Base-by-base conservation (phyloP, 2,329 filamentous ascomycete genomes). In the Alternaria sp. region DNA sequence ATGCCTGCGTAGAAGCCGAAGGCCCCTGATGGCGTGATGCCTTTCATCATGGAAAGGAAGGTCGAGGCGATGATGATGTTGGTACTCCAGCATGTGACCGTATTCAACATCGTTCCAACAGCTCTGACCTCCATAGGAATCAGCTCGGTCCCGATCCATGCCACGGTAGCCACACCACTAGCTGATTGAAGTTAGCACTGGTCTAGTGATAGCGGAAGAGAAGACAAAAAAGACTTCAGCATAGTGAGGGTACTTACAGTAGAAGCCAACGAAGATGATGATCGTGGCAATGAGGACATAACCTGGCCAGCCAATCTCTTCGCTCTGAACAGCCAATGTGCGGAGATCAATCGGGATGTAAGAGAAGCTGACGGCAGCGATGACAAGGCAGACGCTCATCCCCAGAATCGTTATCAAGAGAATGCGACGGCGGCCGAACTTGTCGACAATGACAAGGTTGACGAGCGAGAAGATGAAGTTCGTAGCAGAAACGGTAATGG, bases 381-480 rank as follows among this genome's bases (percentile, higher is more conserved):
- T 77, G 1, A 93, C 72, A 15, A 97, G 85, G 0, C 91, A 91
- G 1, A 86, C 51, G 0, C 87, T 84, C 93, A 97, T 97, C 62
- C 93, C 87, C 95, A 70, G 57, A 2, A 74, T 60, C 3, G 71
- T 74, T 28, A 73, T 58, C 5, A 75, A 56, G 13, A 75, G 84
- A 46, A 96, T 92, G 25, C 89, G 87, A 43, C 93, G 87, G 17
- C 93, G 87, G 2, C 93, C 93, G 57, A 96, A 86, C 21, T 86
- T 89, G 79, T 97, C 93, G 67, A 97, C 93, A 21, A 93, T 83
- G 23, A 89, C 81, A 59, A 97, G 86, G 17, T 93, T 93, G 54
- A 89, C 82, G n/a, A 92, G 81, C 0, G 93, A 96, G 75, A 95
- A 92, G 51, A 90, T 69, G 72, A 96, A 94, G 75, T 97, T 97